These are phyloP conservation scores for Aspergillus fumigatus DNA, from an alignment of 2,329 filamentous ascomycete species.

Conservation along the genomic window DNA sequence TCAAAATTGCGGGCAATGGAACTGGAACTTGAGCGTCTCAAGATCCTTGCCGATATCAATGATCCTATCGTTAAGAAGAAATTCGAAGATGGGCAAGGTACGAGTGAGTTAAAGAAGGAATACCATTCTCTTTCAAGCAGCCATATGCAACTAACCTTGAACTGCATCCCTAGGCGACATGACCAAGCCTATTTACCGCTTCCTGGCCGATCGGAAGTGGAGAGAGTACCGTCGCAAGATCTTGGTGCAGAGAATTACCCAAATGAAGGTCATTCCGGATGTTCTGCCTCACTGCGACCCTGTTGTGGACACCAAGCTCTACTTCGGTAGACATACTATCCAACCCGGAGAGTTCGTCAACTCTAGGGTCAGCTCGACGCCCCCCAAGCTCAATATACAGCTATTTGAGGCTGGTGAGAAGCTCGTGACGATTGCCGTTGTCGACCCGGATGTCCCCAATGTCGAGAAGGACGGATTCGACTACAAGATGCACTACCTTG, in stretches of 20 bases:
- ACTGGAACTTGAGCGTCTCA: slow-evolving; percentile 68
- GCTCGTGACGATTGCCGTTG: slow-evolving; percentile 75
- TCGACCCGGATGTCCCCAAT: slow-evolving; percentile 88
- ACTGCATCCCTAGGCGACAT: slow-evolving; percentile 65
- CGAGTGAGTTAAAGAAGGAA: background rate
- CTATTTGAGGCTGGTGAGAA: slow-evolving; percentile 77
- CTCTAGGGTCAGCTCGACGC: slow-evolving; percentile 65
- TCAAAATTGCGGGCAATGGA: slow-evolving; percentile 65
- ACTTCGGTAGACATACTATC: slow-evolving; percentile 67
- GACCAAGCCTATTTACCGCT: slow-evolving; percentile 92
- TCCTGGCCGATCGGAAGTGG: slow-evolving; percentile 86
- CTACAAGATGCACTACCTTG: slow-evolving; percentile 82
- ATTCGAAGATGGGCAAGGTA: slow-evolving; percentile 88
- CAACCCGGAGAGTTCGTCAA: slow-evolving; percentile 74
- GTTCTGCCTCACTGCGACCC: slow-evolving; percentile 76
- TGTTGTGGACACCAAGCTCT: slow-evolving; percentile 72
- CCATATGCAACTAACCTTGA: background rate
- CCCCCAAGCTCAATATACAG: slow-evolving; percentile 76
- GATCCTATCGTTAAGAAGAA: slow-evolving; percentile 89
- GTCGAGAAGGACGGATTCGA: slow-evolving; percentile 69
- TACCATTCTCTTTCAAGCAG: background rate
- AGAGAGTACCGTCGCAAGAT: slow-evolving; percentile 73
- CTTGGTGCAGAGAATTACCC: slow-evolving; percentile 76
- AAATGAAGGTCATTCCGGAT: slow-evolving; percentile 85
- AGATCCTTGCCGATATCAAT: slow-evolving; percentile 90